A percentile compares a stretch with the other conserved stretches of the same genome.
These are phyloP conservation scores for Hippophae rhamnoides DNA, from an alignment of 306 rosid genomes.

Conservation along the genomic window DNA sequence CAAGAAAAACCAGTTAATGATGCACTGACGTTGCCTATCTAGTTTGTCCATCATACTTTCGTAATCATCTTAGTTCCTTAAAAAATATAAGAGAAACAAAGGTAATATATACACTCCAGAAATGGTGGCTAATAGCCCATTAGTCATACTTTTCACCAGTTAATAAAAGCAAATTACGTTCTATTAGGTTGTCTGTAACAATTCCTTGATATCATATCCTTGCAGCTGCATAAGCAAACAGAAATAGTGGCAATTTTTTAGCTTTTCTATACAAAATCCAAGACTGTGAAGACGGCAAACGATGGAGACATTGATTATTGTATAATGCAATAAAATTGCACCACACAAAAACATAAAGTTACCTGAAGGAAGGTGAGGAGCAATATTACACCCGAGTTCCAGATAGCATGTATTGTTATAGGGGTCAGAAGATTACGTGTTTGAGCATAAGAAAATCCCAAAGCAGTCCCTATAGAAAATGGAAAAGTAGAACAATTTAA, in stretches of 20 bases:
- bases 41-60: too few relatives aligned
- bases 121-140: neutral
- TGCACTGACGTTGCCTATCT: too few relatives aligned
- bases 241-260: neutral
- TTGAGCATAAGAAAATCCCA: slow-evolving; percentile 95
- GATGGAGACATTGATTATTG: too few relatives aligned
- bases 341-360: neutral
- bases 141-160: slow-evolving; percentile 10
- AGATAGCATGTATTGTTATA: slow-evolving; percentile 86
- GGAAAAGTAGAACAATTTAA: neutral
- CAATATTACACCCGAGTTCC: slow-evolving; percentile 93
- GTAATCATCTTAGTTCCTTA: too few relatives aligned
- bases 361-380: slow-evolving; percentile 88
- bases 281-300: neutral
- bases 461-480: slow-evolving; percentile 46
- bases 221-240: slow-evolving; percentile 48
- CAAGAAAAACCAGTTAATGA: too few relatives aligned
- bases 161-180: slow-evolving; percentile 13
- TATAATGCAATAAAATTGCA: neutral
- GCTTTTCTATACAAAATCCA: neutral
- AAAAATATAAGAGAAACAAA: neutral
- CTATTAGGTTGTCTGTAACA: slow-evolving; percentile 66
- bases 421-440: slow-evolving; percentile 92
- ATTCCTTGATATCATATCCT: slow-evolving; percentile 93
- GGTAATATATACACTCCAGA: neutral